A percentile compares a stretch with the other conserved stretches of the same genome.
These are phyloP conservation scores for Elaeis oleifera DNA, from an alignment of 202 grass and related monocot genomes.

Conservation along the genomic window DNA sequence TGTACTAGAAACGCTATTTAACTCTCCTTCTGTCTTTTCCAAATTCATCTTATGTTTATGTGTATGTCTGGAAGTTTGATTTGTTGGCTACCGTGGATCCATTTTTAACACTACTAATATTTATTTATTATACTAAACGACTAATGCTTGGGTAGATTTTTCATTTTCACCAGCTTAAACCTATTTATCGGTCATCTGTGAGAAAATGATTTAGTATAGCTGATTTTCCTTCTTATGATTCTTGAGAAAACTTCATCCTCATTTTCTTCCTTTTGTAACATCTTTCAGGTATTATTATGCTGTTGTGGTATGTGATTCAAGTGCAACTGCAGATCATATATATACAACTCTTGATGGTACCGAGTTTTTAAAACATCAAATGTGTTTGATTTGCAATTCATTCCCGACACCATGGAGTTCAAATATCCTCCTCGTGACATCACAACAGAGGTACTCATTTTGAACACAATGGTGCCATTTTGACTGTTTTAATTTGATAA, in stretches of 20 bases:
- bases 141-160: too few relatives aligned
- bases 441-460: conserved; percentile 59
- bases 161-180: too few relatives aligned
- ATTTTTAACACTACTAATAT: too few relatives aligned
- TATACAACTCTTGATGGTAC: conserved; percentile 76
- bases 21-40: too few relatives aligned
- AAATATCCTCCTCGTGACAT: conserved; percentile 53
- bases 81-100: too few relatives aligned
- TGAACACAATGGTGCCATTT: neutral
- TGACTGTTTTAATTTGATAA: neutral
- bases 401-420: conserved; percentile 74
- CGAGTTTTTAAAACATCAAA: conserved; percentile 73
- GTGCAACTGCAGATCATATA: conserved; percentile 70
- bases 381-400: conserved; percentile 73
- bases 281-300: conserved; percentile 81
- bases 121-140: too few relatives aligned
- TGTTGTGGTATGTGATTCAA: conserved; percentile 78
- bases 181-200: too few relatives aligned
- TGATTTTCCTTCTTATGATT: too few relatives aligned
- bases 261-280: conserved; percentile 16
- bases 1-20: too few relatives aligned
- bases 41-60: too few relatives aligned
- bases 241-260: neutral
- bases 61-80: too few relatives aligned
- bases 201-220: too few relatives aligned